These are phyloP conservation scores for Epicoccum nigrum DNA, from an alignment of 2,329 filamentous ascomycete species.

Conservation along the genomic window DNA sequence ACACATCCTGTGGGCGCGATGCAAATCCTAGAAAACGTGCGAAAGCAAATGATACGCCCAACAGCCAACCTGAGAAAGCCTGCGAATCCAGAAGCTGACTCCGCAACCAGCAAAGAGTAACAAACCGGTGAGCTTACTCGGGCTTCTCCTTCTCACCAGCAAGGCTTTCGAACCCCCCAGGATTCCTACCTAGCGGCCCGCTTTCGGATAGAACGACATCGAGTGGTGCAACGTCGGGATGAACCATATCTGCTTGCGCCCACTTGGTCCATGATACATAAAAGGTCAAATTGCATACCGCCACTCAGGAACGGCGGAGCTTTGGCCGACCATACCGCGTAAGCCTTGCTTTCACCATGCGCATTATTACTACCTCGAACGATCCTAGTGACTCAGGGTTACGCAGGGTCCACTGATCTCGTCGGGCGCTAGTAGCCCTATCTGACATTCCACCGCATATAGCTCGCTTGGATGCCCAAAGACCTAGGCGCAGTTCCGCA, in stretches of 20 bases:
- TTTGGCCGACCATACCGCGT: neutral
- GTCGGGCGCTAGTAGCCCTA: neutral
- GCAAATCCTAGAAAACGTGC: neutral
- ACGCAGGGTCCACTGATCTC: slow-evolving; percentile 11
- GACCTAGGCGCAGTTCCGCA: neutral
- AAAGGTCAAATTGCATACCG: neutral
- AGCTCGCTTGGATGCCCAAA: neutral
- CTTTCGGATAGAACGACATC: too few species aligned
- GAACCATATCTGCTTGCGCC: too few species aligned
- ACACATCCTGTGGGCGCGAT: neutral
- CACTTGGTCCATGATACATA: neutral
- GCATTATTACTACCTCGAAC: slow-evolving; percentile 2
- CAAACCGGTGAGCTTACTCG: neutral
- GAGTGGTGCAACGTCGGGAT: too few species aligned
- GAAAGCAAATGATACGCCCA: neutral
- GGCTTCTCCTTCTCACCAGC: too few species aligned
- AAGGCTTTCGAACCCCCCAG: too few species aligned
- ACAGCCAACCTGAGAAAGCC: too few species aligned
- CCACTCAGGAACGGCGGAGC: neutral
- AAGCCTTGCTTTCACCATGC: slow-evolving; percentile 5
- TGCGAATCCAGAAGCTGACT: neutral
- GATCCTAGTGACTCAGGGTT: neutral
- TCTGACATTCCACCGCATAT: neutral
- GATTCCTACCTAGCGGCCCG: too few species aligned
- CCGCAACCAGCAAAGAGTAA: neutral